These are phyloP conservation scores for Silene noctiflora DNA, from an alignment of 179 eudicot species.

Conservation along the genomic window DNA sequence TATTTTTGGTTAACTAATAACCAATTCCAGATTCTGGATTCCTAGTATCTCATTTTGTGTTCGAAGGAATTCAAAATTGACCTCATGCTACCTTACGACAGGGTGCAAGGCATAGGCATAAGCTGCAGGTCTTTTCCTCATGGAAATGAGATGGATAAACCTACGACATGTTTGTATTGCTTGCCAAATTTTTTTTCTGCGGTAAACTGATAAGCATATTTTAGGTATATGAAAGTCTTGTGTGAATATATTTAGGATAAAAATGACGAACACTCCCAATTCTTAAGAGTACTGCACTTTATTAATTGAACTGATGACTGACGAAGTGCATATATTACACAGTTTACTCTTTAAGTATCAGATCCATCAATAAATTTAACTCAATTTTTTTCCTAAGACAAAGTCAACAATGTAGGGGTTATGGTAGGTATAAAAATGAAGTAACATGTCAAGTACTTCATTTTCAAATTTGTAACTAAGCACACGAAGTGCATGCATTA, in stretches of 20 bases:
- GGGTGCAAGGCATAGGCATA: constrained; percentile 1
- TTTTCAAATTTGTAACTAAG: background rate
- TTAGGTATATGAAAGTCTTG: background rate
- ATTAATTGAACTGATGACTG: background rate
- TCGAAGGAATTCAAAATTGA: background rate
- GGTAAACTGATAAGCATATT: background rate
- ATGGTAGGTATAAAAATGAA: background rate
- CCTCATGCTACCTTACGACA: background rate
- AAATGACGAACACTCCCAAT: background rate
- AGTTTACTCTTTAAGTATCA: background rate
- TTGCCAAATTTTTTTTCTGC: background rate
- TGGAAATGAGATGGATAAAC: background rate
- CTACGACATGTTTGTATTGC: background rate
- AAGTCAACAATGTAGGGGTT: background rate
- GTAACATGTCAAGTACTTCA: background rate
- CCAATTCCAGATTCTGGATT: background rate
- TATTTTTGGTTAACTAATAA: background rate
- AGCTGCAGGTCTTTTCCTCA: background rate
- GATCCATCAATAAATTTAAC: background rate
- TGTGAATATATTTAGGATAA: background rate
- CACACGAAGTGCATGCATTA: background rate
- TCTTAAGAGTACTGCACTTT: background rate
- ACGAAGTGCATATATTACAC: background rate
- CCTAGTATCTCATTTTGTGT: background rate
- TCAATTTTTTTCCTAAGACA: background rate